Conservation (phyloP, 768 basidiomycete genomes). For the Boletus rubropictus region DNA sequence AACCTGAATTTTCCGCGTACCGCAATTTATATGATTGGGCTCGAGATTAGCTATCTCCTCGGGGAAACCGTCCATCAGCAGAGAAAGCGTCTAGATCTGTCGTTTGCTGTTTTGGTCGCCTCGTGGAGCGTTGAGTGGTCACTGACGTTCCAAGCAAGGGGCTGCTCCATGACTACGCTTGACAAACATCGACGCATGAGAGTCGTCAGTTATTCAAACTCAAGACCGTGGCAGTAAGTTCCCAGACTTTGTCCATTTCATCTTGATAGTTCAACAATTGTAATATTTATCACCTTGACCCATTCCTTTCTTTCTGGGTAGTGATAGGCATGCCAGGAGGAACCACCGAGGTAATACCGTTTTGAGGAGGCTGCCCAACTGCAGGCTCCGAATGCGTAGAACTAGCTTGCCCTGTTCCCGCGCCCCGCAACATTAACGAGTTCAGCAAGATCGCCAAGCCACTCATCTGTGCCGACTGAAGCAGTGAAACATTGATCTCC, state of each 20-base stretch:
- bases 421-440: conserved; percentile 53
- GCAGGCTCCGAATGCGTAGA: conserved; percentile 9
- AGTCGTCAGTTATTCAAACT: too few species aligned
- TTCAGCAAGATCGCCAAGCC: conserved; percentile 68
- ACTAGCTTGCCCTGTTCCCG: conserved; percentile 20
- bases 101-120: too few species aligned
- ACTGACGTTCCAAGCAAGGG: too few species aligned
- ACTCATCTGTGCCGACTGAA: conserved; percentile 73
- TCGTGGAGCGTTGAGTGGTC: too few species aligned
- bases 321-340: conserved; percentile 4
- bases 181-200: too few species aligned
- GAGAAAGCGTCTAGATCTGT: not conserved
- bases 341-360: conserved; percentile 9
- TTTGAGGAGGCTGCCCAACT: conserved; percentile 13
- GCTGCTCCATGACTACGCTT: too few species aligned
- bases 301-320: conserved; percentile 17
- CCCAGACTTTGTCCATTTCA: not conserved
- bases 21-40: not conserved
- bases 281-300: conserved; percentile 21
- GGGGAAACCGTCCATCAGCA: not conserved
- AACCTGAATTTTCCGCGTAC: too few species aligned
- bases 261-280: conserved; percentile 6
- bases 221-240: too few species aligned
- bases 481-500: conserved; percentile 70
- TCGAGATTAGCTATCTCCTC: not conserved